Conservation (phyloP, 176 grass and related monocot species). For the Dactylis glomerata region DNA sequence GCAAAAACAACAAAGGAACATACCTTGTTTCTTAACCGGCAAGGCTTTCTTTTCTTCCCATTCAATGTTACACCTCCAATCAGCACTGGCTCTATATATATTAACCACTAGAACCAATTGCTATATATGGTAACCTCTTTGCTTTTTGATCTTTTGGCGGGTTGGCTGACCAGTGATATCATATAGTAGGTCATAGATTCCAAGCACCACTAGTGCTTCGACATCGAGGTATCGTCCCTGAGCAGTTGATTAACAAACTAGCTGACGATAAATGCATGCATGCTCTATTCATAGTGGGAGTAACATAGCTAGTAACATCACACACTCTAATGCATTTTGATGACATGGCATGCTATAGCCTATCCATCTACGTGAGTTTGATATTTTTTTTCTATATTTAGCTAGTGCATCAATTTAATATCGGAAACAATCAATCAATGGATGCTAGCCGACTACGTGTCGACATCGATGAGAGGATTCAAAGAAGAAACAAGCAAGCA, state of each 20-base stretch:
- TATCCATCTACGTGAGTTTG: too few species aligned
- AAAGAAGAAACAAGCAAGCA: too few species aligned
- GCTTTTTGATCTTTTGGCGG: neutral
- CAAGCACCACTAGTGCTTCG: neutral
- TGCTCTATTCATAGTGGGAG: neutral
- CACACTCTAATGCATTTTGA: too few species aligned
- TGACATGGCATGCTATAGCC: too few species aligned
- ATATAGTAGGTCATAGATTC: neutral
- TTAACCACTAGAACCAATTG: neutral
- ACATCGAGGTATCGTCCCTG: neutral
- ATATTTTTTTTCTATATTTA: too few species aligned
- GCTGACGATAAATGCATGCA: neutral
- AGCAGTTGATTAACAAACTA: neutral
- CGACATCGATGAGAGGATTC: too few species aligned
- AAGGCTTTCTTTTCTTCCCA: slow-evolving; percentile 15
- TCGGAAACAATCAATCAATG: too few species aligned
- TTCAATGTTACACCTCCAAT: neutral
- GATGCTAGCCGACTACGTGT: too few species aligned
- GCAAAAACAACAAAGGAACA: neutral
- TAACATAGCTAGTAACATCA: too few species aligned
- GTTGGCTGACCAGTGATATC: neutral
- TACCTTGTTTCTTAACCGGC: neutral
- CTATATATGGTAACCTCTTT: neutral
- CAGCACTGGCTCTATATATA: neutral
- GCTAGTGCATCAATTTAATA: too few species aligned